Percentiles rank a stretch among this genome's conserved stretches.
Evolutionary conservation across 805 yeast species (phyloP).

Genomic region (Yamadazyma akitaensis): DNA sequence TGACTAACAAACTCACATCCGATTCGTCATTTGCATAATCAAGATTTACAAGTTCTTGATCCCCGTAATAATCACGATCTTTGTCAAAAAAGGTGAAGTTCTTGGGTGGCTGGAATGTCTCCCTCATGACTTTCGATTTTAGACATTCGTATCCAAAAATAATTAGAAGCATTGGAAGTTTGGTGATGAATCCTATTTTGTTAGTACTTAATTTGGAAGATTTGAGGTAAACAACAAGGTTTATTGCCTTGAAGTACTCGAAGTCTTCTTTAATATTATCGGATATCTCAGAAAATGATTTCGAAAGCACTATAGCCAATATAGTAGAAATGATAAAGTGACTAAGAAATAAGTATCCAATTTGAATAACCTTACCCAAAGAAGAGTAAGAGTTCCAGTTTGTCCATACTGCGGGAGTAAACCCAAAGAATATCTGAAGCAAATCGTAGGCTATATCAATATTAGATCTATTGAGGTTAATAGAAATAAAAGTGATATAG

Average conservation of each 20-base stretch:
- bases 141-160: conserved; percentile 33
- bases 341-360: conserved; percentile 50
- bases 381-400: conserved; percentile 48
- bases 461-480: conserved; percentile 41
- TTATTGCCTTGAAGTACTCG: conserved; percentile 38
- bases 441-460: conserved; percentile 48
- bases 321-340: conserved; percentile 55
- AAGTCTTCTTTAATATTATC: conserved; percentile 37
- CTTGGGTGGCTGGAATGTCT: conserved; percentile 18
- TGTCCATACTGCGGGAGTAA: conserved; percentile 59
- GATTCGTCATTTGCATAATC: conserved; percentile 20
- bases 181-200: conserved; percentile 25
- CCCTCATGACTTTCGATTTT: conserved; percentile 9
- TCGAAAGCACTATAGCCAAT: conserved; percentile 51
- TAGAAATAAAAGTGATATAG: conserved; percentile 50
- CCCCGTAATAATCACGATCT: conserved; percentile 27
- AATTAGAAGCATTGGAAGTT: conserved; percentile 32
- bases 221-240: conserved; percentile 35
- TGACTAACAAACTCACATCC: conserved; percentile 25
- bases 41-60: conserved; percentile 25
- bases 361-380: conserved; percentile 45
- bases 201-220: conserved; percentile 18
- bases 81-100: conserved; percentile 33
- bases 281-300: conserved; percentile 35
- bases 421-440: conserved; percentile 53